Base-by-base conservation (phyloP, 2,329 filamentous ascomycete genomes). In the Scopulariopsis brevicaulis region DNA sequence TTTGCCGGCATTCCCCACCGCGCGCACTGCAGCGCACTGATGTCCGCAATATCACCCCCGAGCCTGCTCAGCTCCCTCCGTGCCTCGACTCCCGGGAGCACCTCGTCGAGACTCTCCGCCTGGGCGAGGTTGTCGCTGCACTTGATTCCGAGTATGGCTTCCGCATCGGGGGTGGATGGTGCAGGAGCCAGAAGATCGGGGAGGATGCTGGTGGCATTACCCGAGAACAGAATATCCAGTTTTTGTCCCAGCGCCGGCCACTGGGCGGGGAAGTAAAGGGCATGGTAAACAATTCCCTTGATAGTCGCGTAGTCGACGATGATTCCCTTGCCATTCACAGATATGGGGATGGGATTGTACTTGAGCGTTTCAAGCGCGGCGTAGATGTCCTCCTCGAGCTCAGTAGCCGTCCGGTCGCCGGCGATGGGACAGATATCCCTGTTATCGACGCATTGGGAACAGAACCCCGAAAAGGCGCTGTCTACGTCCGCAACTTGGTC, bases 341-440 rank as follows among this genome's bases (percentile, higher is more conserved):
- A 37, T 3, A 66, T 22, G 1, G 65, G 56, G 24, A 70, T 52
- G 3, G 70, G 69, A 6, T 63, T 59, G 37, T 60, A 60, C 51
- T 66, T 69, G 55, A 71, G 53, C 7, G 55, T 55, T 1, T 70
- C 65, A 37, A 70, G 61, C 1, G 68, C 58, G 7, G 62, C 61
- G 60, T 63, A 66, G 32, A 66, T 54, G 53, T 70, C 66, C 8
- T 66, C 65, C 56, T 73, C 71, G 37, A 77, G 71, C 55, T 72
- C 66, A 2, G 51, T 65, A 1, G 62, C 64, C 0, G 69, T 71
- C 43, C 66, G 64, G 37, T 67, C 67, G 32, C 62, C 65, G 8
- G 67, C 68, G 10, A 70, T 65, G 5, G 62, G 59, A 54, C 69
- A 71, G 7, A 58, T 59, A 1, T 65, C 59, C 28, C 64, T 63